phyloP scores from a whole-genome alignment of 2,329 filamentous ascomycete species.

The Pseudovirgaria hyperparasitica region DNA sequence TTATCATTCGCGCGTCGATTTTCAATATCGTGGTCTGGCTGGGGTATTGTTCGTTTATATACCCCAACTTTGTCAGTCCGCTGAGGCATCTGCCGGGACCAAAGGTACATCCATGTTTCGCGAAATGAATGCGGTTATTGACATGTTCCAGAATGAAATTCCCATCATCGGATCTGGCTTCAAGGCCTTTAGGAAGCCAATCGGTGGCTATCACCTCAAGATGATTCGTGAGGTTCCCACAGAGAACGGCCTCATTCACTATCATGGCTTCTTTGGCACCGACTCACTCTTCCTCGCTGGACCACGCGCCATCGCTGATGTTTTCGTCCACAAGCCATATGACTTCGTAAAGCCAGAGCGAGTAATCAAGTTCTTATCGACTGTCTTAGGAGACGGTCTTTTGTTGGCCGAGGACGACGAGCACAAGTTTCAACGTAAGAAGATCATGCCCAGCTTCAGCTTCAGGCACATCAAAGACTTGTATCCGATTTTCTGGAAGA shows the following conservation, averaged over 20 bases:
- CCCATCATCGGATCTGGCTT: conserved; percentile 26
- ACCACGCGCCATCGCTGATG: conserved; percentile 33
- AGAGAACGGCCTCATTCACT: conserved; percentile 27
- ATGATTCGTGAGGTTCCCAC: conserved; percentile 27
- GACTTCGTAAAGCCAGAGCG: conserved; percentile 40
- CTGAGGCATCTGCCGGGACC: conserved; percentile 26
- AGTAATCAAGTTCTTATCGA: conserved; percentile 31
- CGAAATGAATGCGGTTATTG: conserved; percentile 7
- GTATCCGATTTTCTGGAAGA: conserved; percentile 74
- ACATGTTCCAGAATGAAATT: conserved; percentile 1
- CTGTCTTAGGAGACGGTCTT: conserved; percentile 38
- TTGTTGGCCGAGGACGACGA: conserved; percentile 38
- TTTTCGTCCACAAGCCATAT: conserved; percentile 40
- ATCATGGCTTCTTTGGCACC: conserved; percentile 24
- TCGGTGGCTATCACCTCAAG: conserved; percentile 17
- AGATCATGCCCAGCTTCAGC: conserved; percentile 71
- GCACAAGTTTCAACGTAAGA: conserved; percentile 49
- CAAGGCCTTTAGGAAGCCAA: conserved; percentile 20
- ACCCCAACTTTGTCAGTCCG: conserved; percentile 26
- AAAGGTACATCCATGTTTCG: conserved; percentile 6
- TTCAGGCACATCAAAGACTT: conserved; percentile 76
- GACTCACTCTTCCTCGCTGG: conserved; percentile 25
- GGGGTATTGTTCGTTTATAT: too few species aligned
- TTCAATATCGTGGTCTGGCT: too few species aligned
- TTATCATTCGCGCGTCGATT: too few species aligned